These are phyloP conservation scores for Penicillium thymicola DNA, from an alignment of 2,329 filamentous ascomycete species.

Conservation along the genomic window DNA sequence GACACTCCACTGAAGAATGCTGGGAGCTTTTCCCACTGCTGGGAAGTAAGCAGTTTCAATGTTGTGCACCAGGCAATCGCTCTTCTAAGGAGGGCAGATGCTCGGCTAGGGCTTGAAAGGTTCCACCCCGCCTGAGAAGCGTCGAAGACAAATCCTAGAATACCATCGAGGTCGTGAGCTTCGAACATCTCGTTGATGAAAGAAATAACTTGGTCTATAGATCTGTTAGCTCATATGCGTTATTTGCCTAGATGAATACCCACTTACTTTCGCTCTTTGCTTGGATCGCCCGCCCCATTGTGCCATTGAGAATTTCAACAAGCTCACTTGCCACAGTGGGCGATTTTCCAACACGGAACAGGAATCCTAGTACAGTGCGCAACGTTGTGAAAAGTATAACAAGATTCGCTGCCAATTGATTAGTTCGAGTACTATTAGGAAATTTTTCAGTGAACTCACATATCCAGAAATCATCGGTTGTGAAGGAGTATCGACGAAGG, in stretches of 20 bases:
- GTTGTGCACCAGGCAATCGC: slow-evolving; percentile 32
- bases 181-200: slow-evolving; percentile 25
- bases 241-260: neutral
- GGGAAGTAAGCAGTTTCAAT: slow-evolving; percentile 24
- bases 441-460: slow-evolving; percentile 23
- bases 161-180: slow-evolving; percentile 28
- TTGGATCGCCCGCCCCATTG: slow-evolving; percentile 32
- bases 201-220: slow-evolving; percentile 15
- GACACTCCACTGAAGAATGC: slow-evolving; percentile 27
- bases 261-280: slow-evolving; percentile 31
- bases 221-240: slow-evolving; percentile 5
- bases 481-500: slow-evolving; percentile 34
- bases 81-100: slow-evolving; percentile 37
- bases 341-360: slow-evolving; percentile 31
- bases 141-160: slow-evolving; percentile 27
- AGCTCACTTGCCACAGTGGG: slow-evolving; percentile 36
- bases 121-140: slow-evolving; percentile 25
- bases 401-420: slow-evolving; percentile 28
- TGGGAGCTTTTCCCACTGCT: slow-evolving; percentile 17
- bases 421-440: neutral
- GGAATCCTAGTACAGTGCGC: slow-evolving; percentile 21
- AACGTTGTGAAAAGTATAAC: slow-evolving; percentile 26
- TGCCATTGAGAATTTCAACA: slow-evolving; percentile 39
- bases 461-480: slow-evolving; percentile 33
- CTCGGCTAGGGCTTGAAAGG: slow-evolving; percentile 29